phyloP scores from a whole-genome alignment of 108 stramenopile genomes.

The Fistulifera solaris region DNA sequence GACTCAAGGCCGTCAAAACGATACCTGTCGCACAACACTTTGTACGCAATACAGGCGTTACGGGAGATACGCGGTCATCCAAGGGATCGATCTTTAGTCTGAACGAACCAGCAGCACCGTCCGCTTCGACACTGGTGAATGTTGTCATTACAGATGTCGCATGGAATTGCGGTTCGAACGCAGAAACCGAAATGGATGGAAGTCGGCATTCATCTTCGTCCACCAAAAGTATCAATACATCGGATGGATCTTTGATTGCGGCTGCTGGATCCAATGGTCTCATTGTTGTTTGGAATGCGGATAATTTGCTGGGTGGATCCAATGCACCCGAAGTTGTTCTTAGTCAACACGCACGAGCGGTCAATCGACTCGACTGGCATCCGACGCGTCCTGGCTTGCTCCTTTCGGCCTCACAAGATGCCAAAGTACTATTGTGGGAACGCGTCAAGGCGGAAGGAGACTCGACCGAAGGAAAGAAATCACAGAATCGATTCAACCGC shows the following conservation, averaged over 20 bases:
- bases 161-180: constrained; percentile 54
- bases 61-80: neutral
- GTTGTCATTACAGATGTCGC: constrained; percentile 63
- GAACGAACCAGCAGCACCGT: neutral
- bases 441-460: constrained; percentile 12
- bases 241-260: constrained; percentile 46
- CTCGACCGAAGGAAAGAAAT: neutral
- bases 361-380: constrained; percentile 77
- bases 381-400: constrained; percentile 50
- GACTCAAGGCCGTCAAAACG: constrained; percentile 36
- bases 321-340: constrained; percentile 63
- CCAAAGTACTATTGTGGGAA: constrained; percentile 52
- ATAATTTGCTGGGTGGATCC: constrained; percentile 22
- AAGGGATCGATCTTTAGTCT: neutral
- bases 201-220: neutral
- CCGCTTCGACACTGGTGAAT: constrained; percentile 15
- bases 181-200: constrained; percentile 5
- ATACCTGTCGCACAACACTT: constrained; percentile 50
- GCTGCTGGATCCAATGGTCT: constrained; percentile 81
- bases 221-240: neutral
- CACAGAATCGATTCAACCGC: constrained; percentile 9
- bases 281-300: constrained; percentile 63
- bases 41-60: neutral
- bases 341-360: constrained; percentile 60
- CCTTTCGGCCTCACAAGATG: constrained; percentile 65